Conservation (phyloP, 306 rosid species). For the Lathyrus tuberosus region DNA sequence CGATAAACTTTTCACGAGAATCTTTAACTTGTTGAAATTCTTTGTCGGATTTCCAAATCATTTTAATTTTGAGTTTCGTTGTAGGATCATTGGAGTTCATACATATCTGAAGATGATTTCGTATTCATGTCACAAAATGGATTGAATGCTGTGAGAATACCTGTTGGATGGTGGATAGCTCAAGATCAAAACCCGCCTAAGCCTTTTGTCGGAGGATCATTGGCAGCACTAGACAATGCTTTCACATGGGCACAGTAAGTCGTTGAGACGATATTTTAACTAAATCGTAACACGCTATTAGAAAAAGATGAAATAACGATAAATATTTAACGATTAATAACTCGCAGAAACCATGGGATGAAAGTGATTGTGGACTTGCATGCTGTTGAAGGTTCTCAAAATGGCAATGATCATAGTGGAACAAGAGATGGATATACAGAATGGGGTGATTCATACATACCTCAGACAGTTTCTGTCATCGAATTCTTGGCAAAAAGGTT, state of each 20-base stretch:
- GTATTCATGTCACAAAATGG: constrained; percentile 61
- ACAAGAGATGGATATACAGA: constrained; percentile 55
- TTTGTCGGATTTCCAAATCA: background rate
- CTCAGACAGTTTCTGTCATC: constrained; percentile 49
- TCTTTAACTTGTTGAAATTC: background rate
- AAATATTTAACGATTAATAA: background rate
- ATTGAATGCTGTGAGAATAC: constrained; percentile 8
- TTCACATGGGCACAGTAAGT: constrained; percentile 70
- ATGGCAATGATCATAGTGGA: constrained; percentile 55
- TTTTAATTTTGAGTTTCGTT: background rate
- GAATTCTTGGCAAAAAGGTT: constrained; percentile 60
- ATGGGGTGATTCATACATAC: constrained; percentile 56
- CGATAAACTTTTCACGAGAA: background rate
- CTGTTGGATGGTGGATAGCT: too few relatives aligned
- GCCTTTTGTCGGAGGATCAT: too few relatives aligned
- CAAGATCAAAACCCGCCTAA: too few relatives aligned
- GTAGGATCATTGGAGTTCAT: constrained; percentile 59
- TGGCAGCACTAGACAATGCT: constrained; percentile 29
- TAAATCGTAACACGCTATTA: background rate
- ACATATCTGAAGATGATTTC: constrained; percentile 64
- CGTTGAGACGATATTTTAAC: background rate
- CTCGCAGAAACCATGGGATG: constrained; percentile 48
- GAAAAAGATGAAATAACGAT: background rate
- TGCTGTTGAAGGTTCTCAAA: constrained; percentile 63
- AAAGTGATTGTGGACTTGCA: constrained; percentile 61